These are phyloP conservation scores for Phlyctochytrium arcticum DNA, from an alignment of 192 early-diverging fungal genomes.

Conservation along the genomic window DNA sequence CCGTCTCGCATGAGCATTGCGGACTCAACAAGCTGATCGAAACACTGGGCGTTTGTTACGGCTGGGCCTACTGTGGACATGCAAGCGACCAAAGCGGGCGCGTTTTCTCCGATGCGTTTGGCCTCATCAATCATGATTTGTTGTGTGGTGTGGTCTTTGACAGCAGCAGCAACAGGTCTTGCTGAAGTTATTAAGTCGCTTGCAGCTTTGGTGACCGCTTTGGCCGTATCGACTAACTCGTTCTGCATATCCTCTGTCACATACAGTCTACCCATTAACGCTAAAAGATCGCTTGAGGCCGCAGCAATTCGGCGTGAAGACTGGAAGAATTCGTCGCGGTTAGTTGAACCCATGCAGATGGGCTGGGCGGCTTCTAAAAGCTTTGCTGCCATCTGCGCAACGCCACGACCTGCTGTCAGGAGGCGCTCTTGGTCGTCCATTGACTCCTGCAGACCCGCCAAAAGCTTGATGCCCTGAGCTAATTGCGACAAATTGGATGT, in stretches of 20 bases:
- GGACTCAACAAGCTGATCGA: constrained; percentile 48
- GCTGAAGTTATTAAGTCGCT: constrained; percentile 34
- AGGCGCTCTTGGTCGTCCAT: constrained; percentile 38
- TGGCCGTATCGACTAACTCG: constrained; percentile 43
- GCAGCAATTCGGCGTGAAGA: constrained; percentile 28
- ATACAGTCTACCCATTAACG: constrained; percentile 43
- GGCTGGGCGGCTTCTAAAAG: constrained; percentile 38
- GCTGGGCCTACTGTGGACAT: constrained; percentile 35
- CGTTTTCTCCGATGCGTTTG: constrained; percentile 28
- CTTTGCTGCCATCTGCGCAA: constrained; percentile 28
- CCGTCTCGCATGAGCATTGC: constrained; percentile 40
- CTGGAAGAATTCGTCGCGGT: constrained; percentile 34
- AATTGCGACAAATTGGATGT: constrained; percentile 48
- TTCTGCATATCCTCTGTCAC: constrained; percentile 40
- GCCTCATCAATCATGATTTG: constrained; percentile 32
- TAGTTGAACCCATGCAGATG: constrained; percentile 34
- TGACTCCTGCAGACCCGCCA: constrained; percentile 35
- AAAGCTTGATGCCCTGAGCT: constrained; percentile 50
- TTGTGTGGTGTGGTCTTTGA: constrained; percentile 31
- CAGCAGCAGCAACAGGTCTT: constrained; percentile 24
- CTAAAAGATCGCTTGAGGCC: constrained; percentile 30
- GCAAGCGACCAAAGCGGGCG: constrained; percentile 35
- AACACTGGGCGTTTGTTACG: constrained; percentile 33
- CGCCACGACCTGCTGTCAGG: constrained; percentile 26
- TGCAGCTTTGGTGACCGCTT: constrained; percentile 32